Conservation (phyloP, 208 protist genomes). For the Wallacemonas collosoma region DNA sequence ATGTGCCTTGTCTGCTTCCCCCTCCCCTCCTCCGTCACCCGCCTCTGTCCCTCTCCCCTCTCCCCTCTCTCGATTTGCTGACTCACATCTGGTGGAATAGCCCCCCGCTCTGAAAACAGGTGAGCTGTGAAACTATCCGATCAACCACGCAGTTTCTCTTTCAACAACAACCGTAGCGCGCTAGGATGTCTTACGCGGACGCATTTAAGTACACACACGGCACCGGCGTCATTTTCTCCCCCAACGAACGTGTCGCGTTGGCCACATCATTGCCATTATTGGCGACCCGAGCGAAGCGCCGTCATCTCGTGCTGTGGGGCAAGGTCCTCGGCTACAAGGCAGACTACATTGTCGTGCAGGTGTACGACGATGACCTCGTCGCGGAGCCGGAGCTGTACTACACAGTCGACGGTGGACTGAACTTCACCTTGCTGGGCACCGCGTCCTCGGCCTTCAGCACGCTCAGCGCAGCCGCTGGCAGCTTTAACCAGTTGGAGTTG, state of each 20-base stretch:
- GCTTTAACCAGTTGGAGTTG: conserved; percentile 37
- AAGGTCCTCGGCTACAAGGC: conserved; percentile 85
- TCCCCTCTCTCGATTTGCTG: too few species aligned
- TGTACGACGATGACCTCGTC: conserved; percentile 75
- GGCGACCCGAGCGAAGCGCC: conserved; percentile 59
- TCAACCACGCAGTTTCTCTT: neutral
- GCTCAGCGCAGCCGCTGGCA: neutral
- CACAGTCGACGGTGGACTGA: conserved; percentile 75
- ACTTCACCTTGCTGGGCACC: conserved; percentile 82
- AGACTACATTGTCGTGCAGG: conserved; percentile 85
- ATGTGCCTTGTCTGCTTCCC: neutral
- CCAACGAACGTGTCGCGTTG: conserved; percentile 71
- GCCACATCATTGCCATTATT: conserved; percentile 74
- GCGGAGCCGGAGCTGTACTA: conserved; percentile 81
- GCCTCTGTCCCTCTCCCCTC: too few species aligned
- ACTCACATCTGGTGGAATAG: too few species aligned
- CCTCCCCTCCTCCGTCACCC: neutral
- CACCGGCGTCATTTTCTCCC: conserved; percentile 73
- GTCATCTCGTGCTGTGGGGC: conserved; percentile 73
- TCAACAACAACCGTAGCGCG: neutral
- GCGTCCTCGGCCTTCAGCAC: conserved; percentile 37
- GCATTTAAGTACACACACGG: conserved; percentile 52
- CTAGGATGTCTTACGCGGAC: conserved; percentile 27
- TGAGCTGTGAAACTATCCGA: too few species aligned
- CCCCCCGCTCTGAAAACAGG: too few species aligned